Base-by-base conservation (phyloP, 176 grass and related monocot species). In the Saccharum officinarum region DNA sequence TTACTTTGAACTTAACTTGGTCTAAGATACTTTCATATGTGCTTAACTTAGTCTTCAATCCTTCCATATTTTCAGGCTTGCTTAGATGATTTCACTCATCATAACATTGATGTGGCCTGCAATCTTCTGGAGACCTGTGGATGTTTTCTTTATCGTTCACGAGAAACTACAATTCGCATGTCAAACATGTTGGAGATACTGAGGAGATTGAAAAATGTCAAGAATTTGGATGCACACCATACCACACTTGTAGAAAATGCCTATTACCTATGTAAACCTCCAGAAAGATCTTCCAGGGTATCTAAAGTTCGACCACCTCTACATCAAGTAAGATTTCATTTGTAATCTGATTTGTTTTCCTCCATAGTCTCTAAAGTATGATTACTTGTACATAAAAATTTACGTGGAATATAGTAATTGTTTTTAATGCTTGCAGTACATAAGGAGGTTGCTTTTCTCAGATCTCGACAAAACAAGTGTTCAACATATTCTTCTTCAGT, bases 51-150 rank as follows among this genome's bases (percentile, higher is more conserved):
- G 20, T 67, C 73, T 55, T 87, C 68, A 71, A n/a, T 23, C 20
- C 20, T 73, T 77, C 33, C 7, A 59, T 87, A 68, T 90, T 83
- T 61, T 78, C 85, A 99, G 97, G 92, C 94, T 9, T 99, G 97
- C 68, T 42, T 99, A 79, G 97, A 99, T 88, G 97, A 99, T 87
- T 99, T 99, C 87, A 99, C 86, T 80, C 94, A 99, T 87, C 97
- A 99, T 87, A 99, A 99, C 79, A 99, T 99, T 67, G 97, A 99
- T 87, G 97, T 99, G 60, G 91, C 92, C 42, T 99, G 97, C 90
- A 99, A 94, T 80, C 94, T 99, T 90, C 94, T 99, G 1, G 97
- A 99, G 84, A 96, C 92, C 31, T 99, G 97, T 30, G 97, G 97
- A 5, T 88, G 97, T 2, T 99, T 94, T 87, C 80, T 99, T 52